Evolutionary conservation across 441 rosid genomes (phyloP).

Genomic region (Cnidoscolus chayamansa): DNA sequence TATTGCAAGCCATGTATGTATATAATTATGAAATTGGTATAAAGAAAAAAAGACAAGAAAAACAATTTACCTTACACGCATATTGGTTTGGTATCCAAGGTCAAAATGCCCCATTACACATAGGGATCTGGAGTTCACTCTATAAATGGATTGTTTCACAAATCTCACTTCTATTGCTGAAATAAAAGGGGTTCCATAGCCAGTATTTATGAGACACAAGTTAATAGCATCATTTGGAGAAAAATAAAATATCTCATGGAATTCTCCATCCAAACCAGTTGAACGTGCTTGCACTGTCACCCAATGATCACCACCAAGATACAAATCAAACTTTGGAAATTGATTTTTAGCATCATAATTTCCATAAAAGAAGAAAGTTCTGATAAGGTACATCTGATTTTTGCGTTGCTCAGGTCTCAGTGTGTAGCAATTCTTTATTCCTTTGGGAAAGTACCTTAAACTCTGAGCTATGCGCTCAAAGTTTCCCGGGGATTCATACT

Average conservation of each 20-base stretch:
- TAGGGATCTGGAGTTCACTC: not conserved
- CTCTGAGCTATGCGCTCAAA: not conserved
- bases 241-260: not conserved
- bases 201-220: constrained; percentile 26
- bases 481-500: not conserved
- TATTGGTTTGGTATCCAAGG: not conserved
- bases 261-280: accelerated
- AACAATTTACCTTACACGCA: not conserved
- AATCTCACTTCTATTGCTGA: constrained; percentile 21
- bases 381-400: constrained; percentile 20
- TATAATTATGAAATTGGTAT: no score
- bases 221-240: constrained; percentile 9
- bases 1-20: no score
- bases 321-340: constrained; percentile 18
- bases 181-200: constrained; percentile 26
- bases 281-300: not conserved
- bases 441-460: constrained; percentile 29
- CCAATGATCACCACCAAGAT: constrained; percentile 29
- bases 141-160: constrained; percentile 14
- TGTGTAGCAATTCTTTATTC: constrained; percentile 31
- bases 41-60: no score
- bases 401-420: constrained; percentile 22
- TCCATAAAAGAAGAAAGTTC: constrained; percentile 23
- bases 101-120: not conserved
- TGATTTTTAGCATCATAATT: constrained; percentile 27